Conservation (phyloP, 768 basidiomycete species). For the Auricularia cornea region DNA sequence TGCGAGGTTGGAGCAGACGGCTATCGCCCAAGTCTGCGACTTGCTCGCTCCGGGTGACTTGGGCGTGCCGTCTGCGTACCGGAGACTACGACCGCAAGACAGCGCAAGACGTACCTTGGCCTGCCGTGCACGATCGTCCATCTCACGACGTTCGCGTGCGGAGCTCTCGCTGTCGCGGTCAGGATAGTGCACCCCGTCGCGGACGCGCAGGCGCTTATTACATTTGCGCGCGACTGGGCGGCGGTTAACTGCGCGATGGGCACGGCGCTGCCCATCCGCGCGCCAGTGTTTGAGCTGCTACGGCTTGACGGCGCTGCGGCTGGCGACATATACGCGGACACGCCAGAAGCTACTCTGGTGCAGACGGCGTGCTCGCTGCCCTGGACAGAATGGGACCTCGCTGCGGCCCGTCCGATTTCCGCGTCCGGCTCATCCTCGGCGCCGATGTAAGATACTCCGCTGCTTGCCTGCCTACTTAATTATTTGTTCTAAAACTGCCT, state of each 20-base stretch:
- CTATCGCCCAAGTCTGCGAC: too few relatives aligned
- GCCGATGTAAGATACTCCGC: too few relatives aligned
- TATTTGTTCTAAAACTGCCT: too few relatives aligned
- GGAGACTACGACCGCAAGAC: too few relatives aligned
- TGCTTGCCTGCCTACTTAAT: too few relatives aligned
- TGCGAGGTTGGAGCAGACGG: too few relatives aligned
- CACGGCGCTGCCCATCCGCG: conserved; percentile 7
- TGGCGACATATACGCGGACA: conserved; percentile 22
- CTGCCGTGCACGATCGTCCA: conserved; percentile 28
- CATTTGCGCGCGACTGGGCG: conserved; percentile 30
- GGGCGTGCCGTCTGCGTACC: too few relatives aligned
- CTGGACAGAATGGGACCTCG: not conserved
- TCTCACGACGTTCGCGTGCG: conserved; percentile 22
- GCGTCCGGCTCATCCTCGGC: too few relatives aligned
- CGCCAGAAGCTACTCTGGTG: conserved; percentile 17
- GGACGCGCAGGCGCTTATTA: conserved; percentile 28
- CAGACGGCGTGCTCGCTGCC: conserved; percentile 3
- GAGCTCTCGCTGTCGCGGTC: conserved; percentile 22
- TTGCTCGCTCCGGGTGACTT: too few relatives aligned
- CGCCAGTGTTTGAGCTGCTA: conserved; percentile 23
- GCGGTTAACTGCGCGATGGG: conserved; percentile 17
- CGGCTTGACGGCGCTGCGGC: conserved; percentile 22
- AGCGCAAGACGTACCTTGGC: conserved; percentile 18
- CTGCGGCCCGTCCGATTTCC: too few relatives aligned
- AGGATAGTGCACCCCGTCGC: conserved; percentile 28